Percentiles rank a stretch among this genome's conserved stretches.
Evolutionary conservation across 2,329 filamentous ascomycete genomes (phyloP).

Genomic region (Canariomyces notabilis): DNA sequence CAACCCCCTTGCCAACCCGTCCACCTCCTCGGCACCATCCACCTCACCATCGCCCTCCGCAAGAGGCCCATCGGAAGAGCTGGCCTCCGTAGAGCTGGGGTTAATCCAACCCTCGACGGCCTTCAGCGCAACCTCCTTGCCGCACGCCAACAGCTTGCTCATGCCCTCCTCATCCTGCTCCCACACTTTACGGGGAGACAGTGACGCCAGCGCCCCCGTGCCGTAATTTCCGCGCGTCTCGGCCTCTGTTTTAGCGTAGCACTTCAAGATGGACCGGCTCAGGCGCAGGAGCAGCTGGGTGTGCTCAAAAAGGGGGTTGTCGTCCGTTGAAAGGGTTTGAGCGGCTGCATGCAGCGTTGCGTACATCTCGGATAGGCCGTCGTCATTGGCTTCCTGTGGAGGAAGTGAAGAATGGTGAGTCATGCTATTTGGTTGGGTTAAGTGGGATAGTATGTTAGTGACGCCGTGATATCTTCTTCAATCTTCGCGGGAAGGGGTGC

Average conservation of each 20-base stretch:
- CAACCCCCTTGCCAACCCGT: conserved; percentile 27
- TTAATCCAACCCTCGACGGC: conserved; percentile 22
- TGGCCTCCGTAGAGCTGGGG: too few relatives aligned
- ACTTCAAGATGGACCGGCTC: conserved; percentile 27
- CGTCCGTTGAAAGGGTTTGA: neutral
- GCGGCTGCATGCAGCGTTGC: conserved; percentile 5
- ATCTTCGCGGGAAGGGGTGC: too few relatives aligned
- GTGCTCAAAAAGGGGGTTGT: conserved; percentile 16
- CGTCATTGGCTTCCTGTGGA: neutral
- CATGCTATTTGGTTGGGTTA: neutral
- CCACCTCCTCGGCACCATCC: conserved; percentile 16
- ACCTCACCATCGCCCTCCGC: neutral
- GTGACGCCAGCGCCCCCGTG: conserved; percentile 22
- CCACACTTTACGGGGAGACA: conserved; percentile 29
- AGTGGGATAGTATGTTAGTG: too few relatives aligned
- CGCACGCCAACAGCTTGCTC: conserved; percentile 29
- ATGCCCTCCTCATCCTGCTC: conserved; percentile 32
- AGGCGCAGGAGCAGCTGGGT: conserved; percentile 16
- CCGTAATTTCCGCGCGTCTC: conserved; percentile 14
- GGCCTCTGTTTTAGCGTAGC: conserved; percentile 28
- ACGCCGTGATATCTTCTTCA: too few relatives aligned
- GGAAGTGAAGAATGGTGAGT: neutral
- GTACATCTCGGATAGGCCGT: neutral
- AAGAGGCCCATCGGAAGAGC: too few relatives aligned
- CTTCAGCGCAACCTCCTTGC: conserved; percentile 30